A percentile compares a stretch with the other conserved stretches of the same genome.
These are phyloP conservation scores for Cryphonectria parasitica DNA, from an alignment of 2,329 filamentous ascomycete genomes.

Conservation along the genomic window DNA sequence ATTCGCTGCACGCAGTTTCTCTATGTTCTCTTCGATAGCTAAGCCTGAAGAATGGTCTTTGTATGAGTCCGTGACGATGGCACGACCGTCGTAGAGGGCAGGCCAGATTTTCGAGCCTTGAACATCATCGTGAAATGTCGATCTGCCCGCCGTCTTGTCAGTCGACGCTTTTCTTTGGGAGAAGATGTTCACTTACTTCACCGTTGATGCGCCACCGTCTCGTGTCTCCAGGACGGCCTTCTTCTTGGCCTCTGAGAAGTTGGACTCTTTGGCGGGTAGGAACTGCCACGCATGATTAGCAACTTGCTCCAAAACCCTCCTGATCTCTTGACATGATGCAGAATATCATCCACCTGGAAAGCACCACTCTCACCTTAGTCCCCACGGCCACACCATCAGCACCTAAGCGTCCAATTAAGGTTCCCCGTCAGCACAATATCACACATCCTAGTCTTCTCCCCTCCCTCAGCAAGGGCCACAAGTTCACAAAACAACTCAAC, in stretches of 20 bases:
- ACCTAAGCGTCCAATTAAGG: constrained; percentile 36
- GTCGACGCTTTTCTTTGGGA: background rate
- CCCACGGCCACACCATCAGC: constrained; percentile 51
- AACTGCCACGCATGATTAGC: constrained; percentile 41
- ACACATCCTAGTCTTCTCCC: background rate
- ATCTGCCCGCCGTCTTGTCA: constrained; percentile 24
- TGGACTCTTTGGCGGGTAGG: constrained; percentile 47
- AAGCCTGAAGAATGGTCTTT: constrained; percentile 45
- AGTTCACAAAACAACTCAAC: constrained; percentile 27
- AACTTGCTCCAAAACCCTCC: background rate
- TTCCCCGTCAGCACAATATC: background rate
- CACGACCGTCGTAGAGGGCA: constrained; percentile 49
- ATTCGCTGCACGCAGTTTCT: constrained; percentile 44
- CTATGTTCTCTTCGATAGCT: constrained; percentile 47
- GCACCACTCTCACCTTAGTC: constrained; percentile 38
- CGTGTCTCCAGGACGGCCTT: constrained; percentile 44
- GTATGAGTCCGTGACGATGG: constrained; percentile 45
- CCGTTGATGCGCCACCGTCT: constrained; percentile 50
- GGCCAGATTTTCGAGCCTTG: constrained; percentile 46
- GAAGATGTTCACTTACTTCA: constrained; percentile 43
- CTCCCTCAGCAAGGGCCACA: background rate
- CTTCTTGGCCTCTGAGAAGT: constrained; percentile 46
- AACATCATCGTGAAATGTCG: constrained; percentile 49
- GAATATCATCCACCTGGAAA: background rate
- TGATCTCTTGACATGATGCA: background rate